These are phyloP conservation scores for Zea luxurians DNA, from an alignment of 176 grass and related monocot species.

Conservation along the genomic window DNA sequence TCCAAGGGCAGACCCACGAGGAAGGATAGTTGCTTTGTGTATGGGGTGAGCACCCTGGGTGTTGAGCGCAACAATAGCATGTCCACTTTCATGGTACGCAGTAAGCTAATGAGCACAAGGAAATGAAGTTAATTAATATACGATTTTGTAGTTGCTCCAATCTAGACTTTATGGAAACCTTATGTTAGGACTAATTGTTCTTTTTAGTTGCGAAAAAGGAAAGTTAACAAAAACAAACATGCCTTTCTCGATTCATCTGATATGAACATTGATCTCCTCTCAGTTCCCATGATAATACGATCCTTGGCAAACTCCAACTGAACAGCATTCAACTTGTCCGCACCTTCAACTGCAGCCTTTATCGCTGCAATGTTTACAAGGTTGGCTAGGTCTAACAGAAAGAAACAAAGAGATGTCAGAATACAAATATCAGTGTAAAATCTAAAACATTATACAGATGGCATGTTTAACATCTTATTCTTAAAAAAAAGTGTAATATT, in stretches of 20 bases:
- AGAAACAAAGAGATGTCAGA: conserved; percentile 23
- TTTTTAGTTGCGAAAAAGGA: conserved; percentile 2
- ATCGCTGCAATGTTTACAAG: conserved; percentile 98
- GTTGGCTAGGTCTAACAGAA: conserved; percentile 88
- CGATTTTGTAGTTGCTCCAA: background rate
- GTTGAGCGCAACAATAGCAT: conserved; percentile 97
- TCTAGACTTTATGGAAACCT: background rate
- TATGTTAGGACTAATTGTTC: conserved; percentile 8
- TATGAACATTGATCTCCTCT: conserved; percentile 95
- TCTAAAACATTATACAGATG: conserved; percentile 1
- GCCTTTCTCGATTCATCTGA: conserved; percentile 93
- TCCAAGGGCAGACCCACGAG: conserved; percentile 88
- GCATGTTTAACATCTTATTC: background rate
- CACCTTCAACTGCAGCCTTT: conserved; percentile 98
- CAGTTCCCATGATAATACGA: conserved; percentile 98
- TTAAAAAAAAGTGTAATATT: conserved; percentile 1
- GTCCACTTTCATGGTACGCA: conserved; percentile 99
- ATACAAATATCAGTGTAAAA: conserved; percentile 20
- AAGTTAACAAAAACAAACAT: conserved; percentile 28
- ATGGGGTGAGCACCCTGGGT: conserved; percentile 85
- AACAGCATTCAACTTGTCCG: conserved; percentile 65
- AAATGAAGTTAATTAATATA: conserved; percentile 12
- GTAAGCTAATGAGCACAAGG: conserved; percentile 65
- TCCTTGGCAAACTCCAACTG: conserved; percentile 98
- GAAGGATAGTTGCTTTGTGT: conserved; percentile 97